Percentiles rank a stretch among this genome's conserved stretches.
Evolutionary conservation across 768 basidiomycete species (phyloP).

Genomic region (Pleurotus ostreatus): DNA sequence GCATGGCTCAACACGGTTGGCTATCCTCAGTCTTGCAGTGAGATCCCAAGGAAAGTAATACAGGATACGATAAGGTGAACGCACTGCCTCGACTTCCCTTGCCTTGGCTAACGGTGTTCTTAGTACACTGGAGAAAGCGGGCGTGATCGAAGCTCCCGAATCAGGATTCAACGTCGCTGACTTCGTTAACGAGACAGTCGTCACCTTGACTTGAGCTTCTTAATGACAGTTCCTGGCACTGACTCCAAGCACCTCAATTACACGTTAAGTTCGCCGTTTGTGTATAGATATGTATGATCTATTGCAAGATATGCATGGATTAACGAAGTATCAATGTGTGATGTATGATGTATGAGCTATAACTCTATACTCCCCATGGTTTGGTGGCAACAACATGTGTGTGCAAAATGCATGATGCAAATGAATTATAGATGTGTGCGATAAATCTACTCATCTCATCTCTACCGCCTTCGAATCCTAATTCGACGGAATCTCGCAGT

Average conservation of each 20-base stretch:
- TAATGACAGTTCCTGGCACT: too few species aligned
- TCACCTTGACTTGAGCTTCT: slow-evolving; percentile 36
- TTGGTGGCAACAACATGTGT: too few species aligned
- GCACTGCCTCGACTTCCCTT: neutral
- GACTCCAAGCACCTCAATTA: too few species aligned
- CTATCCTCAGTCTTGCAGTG: slow-evolving; percentile 65
- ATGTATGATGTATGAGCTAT: too few species aligned
- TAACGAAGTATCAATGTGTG: too few species aligned
- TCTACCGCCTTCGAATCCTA: neutral
- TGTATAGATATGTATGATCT: too few species aligned
- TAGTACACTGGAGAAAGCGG: slow-evolving; percentile 74
- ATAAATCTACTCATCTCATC: too few species aligned
- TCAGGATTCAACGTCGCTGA: slow-evolving; percentile 50
- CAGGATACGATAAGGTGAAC: slow-evolving; percentile 66
- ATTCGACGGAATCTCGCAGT: slow-evolving; percentile 9
- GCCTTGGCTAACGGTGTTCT: slow-evolving; percentile 1
- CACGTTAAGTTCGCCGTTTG: too few species aligned
- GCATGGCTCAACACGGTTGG: slow-evolving; percentile 80
- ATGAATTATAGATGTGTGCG: too few species aligned
- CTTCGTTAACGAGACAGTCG: slow-evolving; percentile 58
- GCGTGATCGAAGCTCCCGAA: slow-evolving; percentile 57
- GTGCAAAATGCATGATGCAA: too few species aligned
- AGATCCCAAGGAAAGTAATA: slow-evolving; percentile 63
- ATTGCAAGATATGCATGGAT: too few species aligned
- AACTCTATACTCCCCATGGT: too few species aligned